Evolutionary conservation across 2,329 filamentous ascomycete species (phyloP), one percentile per base, ranked within the genome.

Genomic region (Trichoderma atroviride): DNA sequence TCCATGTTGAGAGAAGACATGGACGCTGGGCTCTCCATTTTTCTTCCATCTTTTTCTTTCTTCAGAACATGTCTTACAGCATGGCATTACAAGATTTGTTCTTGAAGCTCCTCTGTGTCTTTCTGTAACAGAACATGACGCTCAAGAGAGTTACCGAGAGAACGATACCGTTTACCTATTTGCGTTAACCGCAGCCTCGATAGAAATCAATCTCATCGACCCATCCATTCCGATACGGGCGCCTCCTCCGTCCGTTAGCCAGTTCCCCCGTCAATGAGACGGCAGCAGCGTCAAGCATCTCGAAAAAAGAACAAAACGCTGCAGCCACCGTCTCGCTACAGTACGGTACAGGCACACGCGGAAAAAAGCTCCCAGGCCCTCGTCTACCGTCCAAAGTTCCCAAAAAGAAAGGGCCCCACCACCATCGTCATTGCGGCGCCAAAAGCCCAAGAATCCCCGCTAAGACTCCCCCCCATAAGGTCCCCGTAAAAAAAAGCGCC

Each of bases 341-440:
- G 33, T 35, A 35, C 33, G 33, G 33, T 43, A 52, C 40, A 50
- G 40, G 60, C 31, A 43, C 40, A 43, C 19, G 19, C 40, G 7
- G 16, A 3, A n/a, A 43, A n/a, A 43, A n/a, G 40, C 40, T 43
- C 16, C 40, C 16, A 7, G 47, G 10, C 3, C 53, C 16, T 31
- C 27, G 33, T 31, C 40, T 7, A 37, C 40, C 40, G 40, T 43
- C 40, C 40, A 19, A 43, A 37, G 40, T 43, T 24, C n/a, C 40
- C 40, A 43, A n/a, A 35, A 35, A 35, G 11, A 43, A 19, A 3
- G 27, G 63, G 62, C 68, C 52, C 70, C 70, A 70, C 70, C 55
- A 33, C 40, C 43, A 55, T 71, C 70, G 70, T 71, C 70, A 71
- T 71, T 64, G 70, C 24, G 70, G 70, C 70, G 70, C 67, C 55